Conservation (phyloP, 108 stramenopile genomes). For the Nitzschia palea region DNA sequence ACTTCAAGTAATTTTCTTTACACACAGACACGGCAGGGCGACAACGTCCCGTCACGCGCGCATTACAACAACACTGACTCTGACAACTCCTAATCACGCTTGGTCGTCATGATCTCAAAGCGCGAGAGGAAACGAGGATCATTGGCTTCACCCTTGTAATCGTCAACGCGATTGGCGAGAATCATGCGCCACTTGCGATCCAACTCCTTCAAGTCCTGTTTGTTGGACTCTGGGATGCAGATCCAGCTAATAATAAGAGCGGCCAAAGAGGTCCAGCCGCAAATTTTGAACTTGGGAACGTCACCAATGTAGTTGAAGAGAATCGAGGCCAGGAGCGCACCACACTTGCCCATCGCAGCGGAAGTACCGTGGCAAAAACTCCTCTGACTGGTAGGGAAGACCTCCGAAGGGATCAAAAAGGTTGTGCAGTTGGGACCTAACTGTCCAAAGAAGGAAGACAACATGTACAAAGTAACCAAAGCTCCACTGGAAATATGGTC, state of each 20-base stretch:
- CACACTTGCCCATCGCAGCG: conserved; percentile 68
- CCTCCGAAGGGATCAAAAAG: conserved; percentile 65
- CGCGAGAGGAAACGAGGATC: too few relatives aligned
- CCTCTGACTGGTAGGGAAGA: conserved; percentile 65
- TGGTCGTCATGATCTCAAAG: too few relatives aligned
- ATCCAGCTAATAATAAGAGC: conserved; percentile 52
- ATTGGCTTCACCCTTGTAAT: conserved; percentile 59
- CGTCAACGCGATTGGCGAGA: conserved; percentile 30
- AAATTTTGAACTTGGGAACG: conserved; percentile 42
- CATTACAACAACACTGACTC: too few relatives aligned
- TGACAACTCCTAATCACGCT: too few relatives aligned
- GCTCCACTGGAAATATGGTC: conserved; percentile 39
- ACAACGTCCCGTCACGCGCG: too few relatives aligned
- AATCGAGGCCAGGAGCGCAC: conserved; percentile 69
- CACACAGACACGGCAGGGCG: too few relatives aligned
- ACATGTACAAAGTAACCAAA: conserved; percentile 60
- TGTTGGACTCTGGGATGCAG: conserved; percentile 69
- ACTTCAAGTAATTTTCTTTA: too few relatives aligned
- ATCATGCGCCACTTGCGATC: conserved; percentile 65
- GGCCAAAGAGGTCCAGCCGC: conserved; percentile 60
- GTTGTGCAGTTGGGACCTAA: conserved; percentile 79
- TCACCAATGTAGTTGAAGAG: conserved; percentile 45
- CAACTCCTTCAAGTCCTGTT: conserved; percentile 59
- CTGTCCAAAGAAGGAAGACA: conserved; percentile 71
- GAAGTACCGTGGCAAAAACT: conserved; percentile 75